These are phyloP conservation scores for Penicillium bialowiezense DNA, from an alignment of 495 filamentous ascomycete genomes.

Conservation along the genomic window DNA sequence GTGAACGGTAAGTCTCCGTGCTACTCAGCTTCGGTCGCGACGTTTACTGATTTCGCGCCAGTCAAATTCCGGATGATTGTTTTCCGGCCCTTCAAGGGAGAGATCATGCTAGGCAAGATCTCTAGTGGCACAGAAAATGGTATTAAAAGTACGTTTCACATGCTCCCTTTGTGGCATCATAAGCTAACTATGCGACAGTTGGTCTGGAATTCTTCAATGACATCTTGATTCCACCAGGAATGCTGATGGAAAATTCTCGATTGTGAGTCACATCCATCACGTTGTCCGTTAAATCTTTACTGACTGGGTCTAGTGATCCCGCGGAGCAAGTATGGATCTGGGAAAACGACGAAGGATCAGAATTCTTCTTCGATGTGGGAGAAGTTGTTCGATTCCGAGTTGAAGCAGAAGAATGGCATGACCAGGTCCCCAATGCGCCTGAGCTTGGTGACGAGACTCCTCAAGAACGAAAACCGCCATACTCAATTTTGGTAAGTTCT, in stretches of 20 bases:
- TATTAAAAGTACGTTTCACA: slow-evolving; percentile 62
- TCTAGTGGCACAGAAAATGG: slow-evolving; percentile 65
- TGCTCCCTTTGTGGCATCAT: neutral
- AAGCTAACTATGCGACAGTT: slow-evolving; percentile 47
- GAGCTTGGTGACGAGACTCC: slow-evolving; percentile 48
- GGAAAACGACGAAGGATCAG: slow-evolving; percentile 64
- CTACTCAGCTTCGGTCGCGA: neutral
- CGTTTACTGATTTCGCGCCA: slow-evolving; percentile 27
- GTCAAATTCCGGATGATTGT: slow-evolving; percentile 92
- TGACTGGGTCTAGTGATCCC: slow-evolving; percentile 52
- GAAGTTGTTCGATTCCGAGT: slow-evolving; percentile 85
- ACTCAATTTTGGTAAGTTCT: slow-evolving; percentile 60
- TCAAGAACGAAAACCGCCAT: slow-evolving; percentile 57
- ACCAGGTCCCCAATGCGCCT: slow-evolving; percentile 73
- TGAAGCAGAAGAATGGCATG: slow-evolving; percentile 80
- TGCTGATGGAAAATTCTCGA: slow-evolving; percentile 66
- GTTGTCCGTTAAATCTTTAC: slow-evolving; percentile 2
- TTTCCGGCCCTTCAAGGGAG: slow-evolving; percentile 90
- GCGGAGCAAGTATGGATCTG: slow-evolving; percentile 78
- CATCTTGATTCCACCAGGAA: slow-evolving; percentile 69
- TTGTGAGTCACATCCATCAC: slow-evolving; percentile 55
- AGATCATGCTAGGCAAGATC: slow-evolving; percentile 82
- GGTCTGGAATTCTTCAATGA: slow-evolving; percentile 88
- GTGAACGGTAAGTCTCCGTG: slow-evolving; percentile 67
- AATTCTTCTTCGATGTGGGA: slow-evolving; percentile 81